Base-by-base conservation (phyloP, 176 grass and related monocot genomes). In the Typha latifolia region DNA sequence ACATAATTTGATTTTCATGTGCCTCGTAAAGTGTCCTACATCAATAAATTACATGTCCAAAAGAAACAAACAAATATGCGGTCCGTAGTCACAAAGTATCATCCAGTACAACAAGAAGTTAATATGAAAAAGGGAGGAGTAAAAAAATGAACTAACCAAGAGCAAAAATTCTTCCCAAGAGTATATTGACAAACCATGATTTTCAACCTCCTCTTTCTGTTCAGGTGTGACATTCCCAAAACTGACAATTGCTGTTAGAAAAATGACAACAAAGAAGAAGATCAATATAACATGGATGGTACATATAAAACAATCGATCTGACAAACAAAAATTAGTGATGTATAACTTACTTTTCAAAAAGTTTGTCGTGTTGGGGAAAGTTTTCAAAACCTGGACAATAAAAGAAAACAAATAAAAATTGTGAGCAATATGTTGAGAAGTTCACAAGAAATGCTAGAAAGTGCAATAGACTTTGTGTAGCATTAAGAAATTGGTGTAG, bases 131-230 rank as follows among this genome's bases (percentile, higher is more conserved):
- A 43, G 48, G 21, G 61, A 69, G 48, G 48, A 66, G 47, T 43
- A 0, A 50, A 67, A 70, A 22, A 12, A 68, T 55, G 24, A 19
- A 67, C 66, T 78, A 80, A 97, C 93, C 80, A 64, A 80, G 50
- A 86, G 66, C 19, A 92, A 49, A 77, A 97, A 97, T 47, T 97
- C 93, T 47, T 97, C 88, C 93, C 88, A 96, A 32, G 85, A 89
- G 77, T 82, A 89, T 67, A 91, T 89, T 56, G 88, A 81, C 21
- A 96, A 2, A 65, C 75, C 80, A 65, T 86, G 76, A 27, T 74
- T 89, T 47, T 80, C 73, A 72, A 85, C 78, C 61, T 81, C 93
- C 62, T 87, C 78, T 66, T 81, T 91, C 31, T 92, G 93, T 22
- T 84, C 78, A 73, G 75, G 82, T 57, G 85, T 84, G 72, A 97